Evolutionary conservation across 2,329 filamentous ascomycete species (phyloP).

Genomic region (Fusarium sp.): DNA sequence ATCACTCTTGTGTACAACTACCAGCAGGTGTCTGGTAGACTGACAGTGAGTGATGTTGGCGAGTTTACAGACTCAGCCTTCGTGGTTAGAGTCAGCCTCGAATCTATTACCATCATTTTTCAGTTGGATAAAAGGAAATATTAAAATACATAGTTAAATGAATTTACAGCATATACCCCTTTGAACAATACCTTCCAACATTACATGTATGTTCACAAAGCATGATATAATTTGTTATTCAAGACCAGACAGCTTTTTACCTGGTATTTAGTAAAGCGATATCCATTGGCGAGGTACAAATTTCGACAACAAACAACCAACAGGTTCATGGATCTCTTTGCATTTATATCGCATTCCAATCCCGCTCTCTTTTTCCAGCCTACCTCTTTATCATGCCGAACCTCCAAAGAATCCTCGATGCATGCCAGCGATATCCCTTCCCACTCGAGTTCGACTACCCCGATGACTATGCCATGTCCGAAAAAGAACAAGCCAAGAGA

Average conservation of each 20-base stretch:
- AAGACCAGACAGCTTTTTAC: neutral
- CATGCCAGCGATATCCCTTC: neutral
- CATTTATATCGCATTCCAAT: no score
- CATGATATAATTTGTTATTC: no score
- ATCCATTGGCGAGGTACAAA: neutral
- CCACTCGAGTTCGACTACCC: neutral
- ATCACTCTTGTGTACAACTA: no score
- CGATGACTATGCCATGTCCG: neutral
- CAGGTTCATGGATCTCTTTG: neutral
- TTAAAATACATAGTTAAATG: neutral
- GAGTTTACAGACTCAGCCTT: no score
- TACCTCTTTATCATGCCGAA: no score
- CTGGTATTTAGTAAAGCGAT: neutral
- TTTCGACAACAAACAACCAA: neutral
- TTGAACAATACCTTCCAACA: neutral
- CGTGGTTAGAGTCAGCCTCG: no score
- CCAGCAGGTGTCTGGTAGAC: no score
- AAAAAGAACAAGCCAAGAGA: neutral
- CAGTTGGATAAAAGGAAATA: neutral
- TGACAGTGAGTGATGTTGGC: no score
- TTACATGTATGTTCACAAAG: no score
- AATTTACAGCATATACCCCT: neutral
- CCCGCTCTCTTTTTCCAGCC: neutral
- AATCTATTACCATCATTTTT: no score
- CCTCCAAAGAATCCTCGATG: neutral